A percentile compares a stretch with the other conserved stretches of the same genome.
Conservation (phyloP, 495 filamentous ascomycete genomes). For the Evernia prunastri region DNA sequence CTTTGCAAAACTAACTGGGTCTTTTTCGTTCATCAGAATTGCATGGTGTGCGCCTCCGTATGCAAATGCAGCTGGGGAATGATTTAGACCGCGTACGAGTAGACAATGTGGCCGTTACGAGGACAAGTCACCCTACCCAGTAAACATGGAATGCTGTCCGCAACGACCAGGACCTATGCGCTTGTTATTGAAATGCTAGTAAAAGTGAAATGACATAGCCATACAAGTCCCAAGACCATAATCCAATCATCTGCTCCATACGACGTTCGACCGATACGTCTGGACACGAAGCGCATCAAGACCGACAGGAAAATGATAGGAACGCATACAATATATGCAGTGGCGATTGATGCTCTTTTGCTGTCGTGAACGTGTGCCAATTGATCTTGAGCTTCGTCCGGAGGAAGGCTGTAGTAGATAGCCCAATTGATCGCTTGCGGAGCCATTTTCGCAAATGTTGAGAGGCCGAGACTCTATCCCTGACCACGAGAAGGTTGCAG, state of each 20-base stretch:
- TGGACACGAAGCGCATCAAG: background rate
- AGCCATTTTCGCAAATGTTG: background rate
- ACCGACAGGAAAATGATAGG: background rate
- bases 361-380: slow-evolving; percentile 7
- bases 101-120: background rate
- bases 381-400: slow-evolving; percentile 6
- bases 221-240: slow-evolving; percentile 1
- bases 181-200: no score
- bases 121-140: background rate
- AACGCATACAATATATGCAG: background rate
- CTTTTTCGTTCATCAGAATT: slow-evolving; percentile 1
- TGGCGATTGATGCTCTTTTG: background rate
- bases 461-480: no score
- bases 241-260: slow-evolving; percentile 9
- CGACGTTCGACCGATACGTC: background rate
- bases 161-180: background rate
- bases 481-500: no score
- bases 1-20: slow-evolving; percentile 6
- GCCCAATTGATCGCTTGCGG: background rate
- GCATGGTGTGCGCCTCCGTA: slow-evolving; percentile 13
- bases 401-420: slow-evolving; percentile 7
- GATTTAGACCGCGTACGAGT: background rate
- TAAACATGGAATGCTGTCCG: background rate
- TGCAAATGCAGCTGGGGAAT: background rate
- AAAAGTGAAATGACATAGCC: no score